phyloP scores from a whole-genome alignment of 805 yeast species.

The Starmerella kuoi region DNA sequence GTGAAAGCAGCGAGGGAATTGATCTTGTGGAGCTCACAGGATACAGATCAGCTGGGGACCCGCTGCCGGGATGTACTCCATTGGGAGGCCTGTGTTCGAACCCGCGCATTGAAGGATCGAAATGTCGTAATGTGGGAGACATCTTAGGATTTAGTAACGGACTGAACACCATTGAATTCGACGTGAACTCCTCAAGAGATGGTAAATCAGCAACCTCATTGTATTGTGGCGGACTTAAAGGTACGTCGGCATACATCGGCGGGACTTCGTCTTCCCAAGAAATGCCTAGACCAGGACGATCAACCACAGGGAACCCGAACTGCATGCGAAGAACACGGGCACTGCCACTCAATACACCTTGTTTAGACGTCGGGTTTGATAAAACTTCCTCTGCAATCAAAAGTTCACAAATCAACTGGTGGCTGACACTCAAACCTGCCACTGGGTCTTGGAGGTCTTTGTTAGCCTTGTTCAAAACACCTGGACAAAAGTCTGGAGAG shows the following conservation, averaged over 20 bases:
- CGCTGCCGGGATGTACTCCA: neutral
- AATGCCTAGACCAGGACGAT: slow-evolving; percentile 87
- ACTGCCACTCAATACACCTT: slow-evolving; percentile 57
- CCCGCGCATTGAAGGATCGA: slow-evolving; percentile 23
- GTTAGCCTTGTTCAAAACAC: slow-evolving; percentile 17
- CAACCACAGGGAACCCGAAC: slow-evolving; percentile 70
- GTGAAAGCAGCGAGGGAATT: neutral
- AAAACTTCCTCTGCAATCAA: slow-evolving; percentile 80
- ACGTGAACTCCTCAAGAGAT: slow-evolving; percentile 22
- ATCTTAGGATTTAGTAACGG: slow-evolving; percentile 20
- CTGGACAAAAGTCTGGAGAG: slow-evolving; percentile 25
- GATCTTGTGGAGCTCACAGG: slow-evolving; percentile 2
- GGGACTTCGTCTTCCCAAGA: slow-evolving; percentile 99
- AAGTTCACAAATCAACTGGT: slow-evolving; percentile 68
- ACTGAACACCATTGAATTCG: slow-evolving; percentile 20
- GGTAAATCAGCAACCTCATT: slow-evolving; percentile 27
- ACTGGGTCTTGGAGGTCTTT: slow-evolving; percentile 61
- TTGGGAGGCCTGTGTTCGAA: slow-evolving; percentile 13
- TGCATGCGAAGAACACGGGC: slow-evolving; percentile 94
- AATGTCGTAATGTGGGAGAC: slow-evolving; percentile 24
- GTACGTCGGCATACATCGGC: slow-evolving; percentile 82
- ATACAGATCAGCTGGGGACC: neutral
- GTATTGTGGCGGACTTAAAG: slow-evolving; percentile 81
- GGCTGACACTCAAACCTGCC: slow-evolving; percentile 64
- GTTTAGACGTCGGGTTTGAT: slow-evolving; percentile 23